Percentiles rank a stretch among this genome's conserved stretches.
Conservation (phyloP, 2,329 filamentous ascomycete species). For the Mycosphaerella sp. region DNA sequence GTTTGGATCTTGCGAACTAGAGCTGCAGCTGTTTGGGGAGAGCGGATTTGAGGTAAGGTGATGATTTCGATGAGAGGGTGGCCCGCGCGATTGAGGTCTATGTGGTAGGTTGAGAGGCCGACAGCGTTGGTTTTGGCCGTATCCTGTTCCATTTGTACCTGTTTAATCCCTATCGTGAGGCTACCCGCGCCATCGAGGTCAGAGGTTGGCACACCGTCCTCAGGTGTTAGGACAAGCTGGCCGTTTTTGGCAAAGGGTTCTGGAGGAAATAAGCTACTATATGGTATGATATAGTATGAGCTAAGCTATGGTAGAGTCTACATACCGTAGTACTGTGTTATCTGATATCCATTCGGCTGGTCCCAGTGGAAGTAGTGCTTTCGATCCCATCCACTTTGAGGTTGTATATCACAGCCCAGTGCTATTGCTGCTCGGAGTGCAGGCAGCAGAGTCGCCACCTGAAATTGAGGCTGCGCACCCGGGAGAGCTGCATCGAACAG, state of each 20-base stretch:
- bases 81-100: slow-evolving; percentile 92
- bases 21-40: slow-evolving; percentile 79
- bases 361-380: slow-evolving; percentile 99
- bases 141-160: slow-evolving; percentile 96
- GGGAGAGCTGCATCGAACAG: slow-evolving; percentile 86
- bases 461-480: slow-evolving; percentile 80
- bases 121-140: slow-evolving; percentile 89
- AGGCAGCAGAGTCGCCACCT: slow-evolving; percentile 74
- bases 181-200: slow-evolving; percentile 60
- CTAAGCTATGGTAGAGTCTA: neutral
- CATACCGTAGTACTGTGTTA: slow-evolving; percentile 82
- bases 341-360: slow-evolving; percentile 92
- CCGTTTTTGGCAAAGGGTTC: slow-evolving; percentile 64
- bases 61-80: slow-evolving; percentile 93
- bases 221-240: slow-evolving; percentile 59
- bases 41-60: slow-evolving; percentile 79
- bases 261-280: slow-evolving; percentile 21
- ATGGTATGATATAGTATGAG: neutral
- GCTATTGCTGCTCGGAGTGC: slow-evolving; percentile 86
- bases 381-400: slow-evolving; percentile 76
- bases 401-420: slow-evolving; percentile 71
- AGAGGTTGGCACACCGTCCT: slow-evolving; percentile 75
- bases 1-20: slow-evolving; percentile 84
- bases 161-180: slow-evolving; percentile 74
- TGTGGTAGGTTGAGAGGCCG: slow-evolving; percentile 63